Percentiles rank a stretch among this genome's conserved stretches.
These are phyloP conservation scores for Turnera subulata DNA, from an alignment of 345 rosid species.

Conservation along the genomic window DNA sequence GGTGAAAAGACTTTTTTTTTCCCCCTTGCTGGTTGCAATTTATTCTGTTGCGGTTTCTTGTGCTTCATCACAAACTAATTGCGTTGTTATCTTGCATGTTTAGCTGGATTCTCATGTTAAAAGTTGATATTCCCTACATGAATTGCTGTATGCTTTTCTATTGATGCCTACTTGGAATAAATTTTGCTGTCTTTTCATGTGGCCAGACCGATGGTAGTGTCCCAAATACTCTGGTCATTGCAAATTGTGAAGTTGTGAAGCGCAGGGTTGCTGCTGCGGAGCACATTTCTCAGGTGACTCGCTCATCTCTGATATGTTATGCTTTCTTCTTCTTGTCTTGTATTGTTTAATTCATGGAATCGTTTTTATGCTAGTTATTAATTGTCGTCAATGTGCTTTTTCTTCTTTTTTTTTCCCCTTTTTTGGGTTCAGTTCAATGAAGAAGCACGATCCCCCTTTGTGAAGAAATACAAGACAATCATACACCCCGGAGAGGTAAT, in stretches of 20 bases:
- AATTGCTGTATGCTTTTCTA: not conserved
- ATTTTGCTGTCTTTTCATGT: slow-evolving; percentile 7
- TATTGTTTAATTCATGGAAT: not conserved
- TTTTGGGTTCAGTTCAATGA: slow-evolving; percentile 75
- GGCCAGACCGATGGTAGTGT: slow-evolving; percentile 83
- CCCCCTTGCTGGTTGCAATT: too few relatives aligned
- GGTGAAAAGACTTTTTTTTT: too few relatives aligned
- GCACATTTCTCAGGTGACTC: slow-evolving; percentile 68
- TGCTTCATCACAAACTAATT: too few relatives aligned
- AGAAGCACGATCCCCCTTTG: slow-evolving; percentile 98
- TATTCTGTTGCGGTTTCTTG: too few relatives aligned
- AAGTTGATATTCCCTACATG: too few relatives aligned
- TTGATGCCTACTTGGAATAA: not conserved
- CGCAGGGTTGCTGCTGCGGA: slow-evolving; percentile 84
- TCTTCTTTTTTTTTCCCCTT: not conserved
- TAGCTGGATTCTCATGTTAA: too few relatives aligned
- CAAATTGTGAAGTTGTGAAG: slow-evolving; percentile 76
- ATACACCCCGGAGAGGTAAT: slow-evolving; percentile 99
- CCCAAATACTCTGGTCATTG: slow-evolving; percentile 90
- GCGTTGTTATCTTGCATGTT: too few relatives aligned
- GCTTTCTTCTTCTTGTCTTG: not conserved
- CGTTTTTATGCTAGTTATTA: not conserved
- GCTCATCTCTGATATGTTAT: not conserved
- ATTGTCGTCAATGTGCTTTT: not conserved
- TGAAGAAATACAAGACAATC: slow-evolving; percentile 96